Evolutionary conservation across 306 rosid species (phyloP).

Genomic region (Cicer chorassanicum): DNA sequence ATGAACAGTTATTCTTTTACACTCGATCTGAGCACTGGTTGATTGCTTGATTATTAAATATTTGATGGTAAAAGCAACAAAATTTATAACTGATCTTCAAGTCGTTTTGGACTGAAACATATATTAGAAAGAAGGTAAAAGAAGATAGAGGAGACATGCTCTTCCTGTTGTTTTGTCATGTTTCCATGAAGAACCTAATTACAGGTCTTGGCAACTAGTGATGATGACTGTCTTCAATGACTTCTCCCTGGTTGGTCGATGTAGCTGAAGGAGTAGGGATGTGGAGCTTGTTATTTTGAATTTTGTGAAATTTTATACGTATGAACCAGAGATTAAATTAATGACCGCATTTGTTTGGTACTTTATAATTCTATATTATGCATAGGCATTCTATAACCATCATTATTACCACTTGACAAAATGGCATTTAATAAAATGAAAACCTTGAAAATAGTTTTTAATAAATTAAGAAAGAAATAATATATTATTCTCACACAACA

Average conservation of each 20-base stretch:
- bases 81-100: background rate
- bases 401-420: too few species aligned
- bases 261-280: background rate
- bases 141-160: background rate
- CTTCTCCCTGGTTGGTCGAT: background rate
- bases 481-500: too few species aligned
- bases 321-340: too few species aligned
- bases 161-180: background rate
- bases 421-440: too few species aligned
- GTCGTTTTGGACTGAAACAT: background rate
- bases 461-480: too few species aligned
- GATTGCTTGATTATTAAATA: background rate
- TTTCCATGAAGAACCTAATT: background rate
- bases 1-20: conserved; percentile 3
- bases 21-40: conserved; percentile 12
- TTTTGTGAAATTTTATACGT: too few species aligned
- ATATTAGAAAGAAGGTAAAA: background rate
- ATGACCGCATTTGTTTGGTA: background rate
- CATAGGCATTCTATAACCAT: background rate
- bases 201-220: background rate
- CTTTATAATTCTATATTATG: background rate
- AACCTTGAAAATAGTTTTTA: too few species aligned
- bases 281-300: background rate
- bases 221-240: too few species aligned
- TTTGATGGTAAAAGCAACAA: background rate